Base-by-base conservation (phyloP, 371 early-diverging fungal species). In the Rhizopus arrhizus region DNA sequence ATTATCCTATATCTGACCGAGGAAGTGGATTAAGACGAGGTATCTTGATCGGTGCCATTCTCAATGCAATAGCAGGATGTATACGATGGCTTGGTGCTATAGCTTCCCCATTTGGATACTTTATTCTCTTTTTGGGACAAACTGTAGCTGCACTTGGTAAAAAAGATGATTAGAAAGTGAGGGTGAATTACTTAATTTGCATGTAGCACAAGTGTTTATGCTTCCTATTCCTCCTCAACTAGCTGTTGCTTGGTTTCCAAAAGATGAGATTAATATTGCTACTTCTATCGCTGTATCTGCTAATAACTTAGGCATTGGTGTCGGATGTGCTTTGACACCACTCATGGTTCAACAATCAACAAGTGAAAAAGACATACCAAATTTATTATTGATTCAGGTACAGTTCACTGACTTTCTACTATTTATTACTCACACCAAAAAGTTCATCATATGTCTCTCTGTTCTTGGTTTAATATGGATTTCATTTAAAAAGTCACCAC, bases 201-300 rank as follows among this genome's bases (percentile, higher is more conserved):
- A 10, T 47, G 31, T 66, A 70, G 81, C 77, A 1, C 80, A 81
- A 61, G 78, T 74, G 3, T 81, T 81, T 61, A 80, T 81, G 63
- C 61, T 84, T 12, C 70, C 82, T 5, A 58, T 83, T 7, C 83
- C 83, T 3, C 81, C 83, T 12, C 74, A 70, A 43, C 63, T 83
- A 34, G 81, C 81, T 10, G 78, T 77, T 15, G 73, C 74, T 11
- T 83, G 81, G 83, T 83, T 83, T 65, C 76, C 73, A 0, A 64
- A 74, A 29, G 73, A 67, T 15, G 72, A 78, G 60, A 66, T 77
- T 49, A 81, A 81, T 56, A 32, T 76, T 35, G 75, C 73, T 7
- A 78, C 78, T 3, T 68, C 82, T 1, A 66, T 84, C 54, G 84
- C 79, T 1, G 79, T 81, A 13, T 77, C 78, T 6, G 75, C 78